Percentiles rank a stretch among this genome's conserved stretches.
Evolutionary conservation across 1,284 basidiomycete genomes (phyloP).

Genomic region (Golubevia sp.): DNA sequence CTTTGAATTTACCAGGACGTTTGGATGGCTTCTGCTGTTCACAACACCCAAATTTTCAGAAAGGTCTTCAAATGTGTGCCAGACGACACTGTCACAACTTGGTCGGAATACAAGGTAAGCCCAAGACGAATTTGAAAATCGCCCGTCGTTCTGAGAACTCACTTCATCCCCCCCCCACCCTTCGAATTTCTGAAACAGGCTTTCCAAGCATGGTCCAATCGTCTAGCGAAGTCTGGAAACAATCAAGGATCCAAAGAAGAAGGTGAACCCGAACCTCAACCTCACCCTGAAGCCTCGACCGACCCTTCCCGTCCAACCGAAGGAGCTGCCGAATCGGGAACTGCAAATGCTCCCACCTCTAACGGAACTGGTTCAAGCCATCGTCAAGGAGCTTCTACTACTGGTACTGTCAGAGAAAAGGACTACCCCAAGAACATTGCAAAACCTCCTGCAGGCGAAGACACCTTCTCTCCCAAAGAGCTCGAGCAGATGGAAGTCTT

Average conservation of each 20-base stretch:
- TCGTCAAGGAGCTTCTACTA: neutral
- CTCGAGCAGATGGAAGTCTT: slow-evolving; percentile 48
- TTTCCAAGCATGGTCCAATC: slow-evolving; percentile 35
- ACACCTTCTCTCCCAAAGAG: slow-evolving; percentile 28
- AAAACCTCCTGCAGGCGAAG: neutral
- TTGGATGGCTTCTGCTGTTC: slow-evolving; percentile 46
- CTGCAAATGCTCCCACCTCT: neutral
- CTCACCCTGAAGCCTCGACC: slow-evolving; percentile 5
- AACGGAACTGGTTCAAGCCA: neutral
- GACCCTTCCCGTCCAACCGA: neutral
- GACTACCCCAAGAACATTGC: neutral
- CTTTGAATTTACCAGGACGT: slow-evolving; percentile 28
- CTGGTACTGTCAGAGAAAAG: neutral
- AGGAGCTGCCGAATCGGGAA: neutral
- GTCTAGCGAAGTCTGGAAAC: slow-evolving; percentile 20
- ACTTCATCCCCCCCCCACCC: neutral
- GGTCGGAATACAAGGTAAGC: slow-evolving; percentile 47
- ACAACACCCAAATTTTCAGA: slow-evolving; percentile 57
- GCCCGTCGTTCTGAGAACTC: neutral
- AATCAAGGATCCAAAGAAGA: slow-evolving; percentile 1
- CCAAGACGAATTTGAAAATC: neutral
- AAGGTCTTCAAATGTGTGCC: slow-evolving; percentile 57
- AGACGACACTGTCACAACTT: slow-evolving; percentile 55
- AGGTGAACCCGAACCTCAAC: slow-evolving; percentile 1
- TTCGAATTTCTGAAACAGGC: too few species aligned